Base-by-base conservation (phyloP, 441 rosid species). In the Syzygium syzygioides region DNA sequence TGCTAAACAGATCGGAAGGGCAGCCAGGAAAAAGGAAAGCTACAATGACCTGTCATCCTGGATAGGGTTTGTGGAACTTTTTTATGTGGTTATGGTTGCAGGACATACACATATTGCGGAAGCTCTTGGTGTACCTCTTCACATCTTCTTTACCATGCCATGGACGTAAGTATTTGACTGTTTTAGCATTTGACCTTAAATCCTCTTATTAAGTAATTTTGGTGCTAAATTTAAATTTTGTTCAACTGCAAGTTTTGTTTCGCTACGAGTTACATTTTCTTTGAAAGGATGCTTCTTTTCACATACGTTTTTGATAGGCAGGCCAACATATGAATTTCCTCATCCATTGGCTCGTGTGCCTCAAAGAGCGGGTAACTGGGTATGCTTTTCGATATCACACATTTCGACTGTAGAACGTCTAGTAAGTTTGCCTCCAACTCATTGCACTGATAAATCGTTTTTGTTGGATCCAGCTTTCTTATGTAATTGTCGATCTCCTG, bases 91-190 rank as follows among this genome's bases (percentile, higher is more conserved):
- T 85, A 88, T 28, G 90, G 87, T 89, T 92, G 90, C 94, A 97
- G 99, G 99, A 91, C 99, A 98, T 93, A 95, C 95, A 19, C 99
- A 98, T 91, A 97, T 97, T 90, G 99, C 99, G 85, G 99, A 97
- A 94, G 98, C 99, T 93, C 99, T 98, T 90, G 96, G 97, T 90
- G 96, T 96, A 86, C 99, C 99, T 71, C 94, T 98, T 90, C 99
- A 98, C 92, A 98, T 98, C 53, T 97, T 96, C 94, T 98, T 97
- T 95, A 98, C 99, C 85, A 98, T 98, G 99, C 99, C 99, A 71
- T 98, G 99, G 99, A 98, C 99, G 99, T 97, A 93, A 98, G 99
- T 94, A 87, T 92, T 90, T 68, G 88, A 79, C 85, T 2, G 15
- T 37, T 45, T 57, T 86, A 68, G 9, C 57, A 28, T 79, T 13